Evolutionary conservation across 2,329 filamentous ascomycete genomes (phyloP).

Genomic region (Nemania sp.): DNA sequence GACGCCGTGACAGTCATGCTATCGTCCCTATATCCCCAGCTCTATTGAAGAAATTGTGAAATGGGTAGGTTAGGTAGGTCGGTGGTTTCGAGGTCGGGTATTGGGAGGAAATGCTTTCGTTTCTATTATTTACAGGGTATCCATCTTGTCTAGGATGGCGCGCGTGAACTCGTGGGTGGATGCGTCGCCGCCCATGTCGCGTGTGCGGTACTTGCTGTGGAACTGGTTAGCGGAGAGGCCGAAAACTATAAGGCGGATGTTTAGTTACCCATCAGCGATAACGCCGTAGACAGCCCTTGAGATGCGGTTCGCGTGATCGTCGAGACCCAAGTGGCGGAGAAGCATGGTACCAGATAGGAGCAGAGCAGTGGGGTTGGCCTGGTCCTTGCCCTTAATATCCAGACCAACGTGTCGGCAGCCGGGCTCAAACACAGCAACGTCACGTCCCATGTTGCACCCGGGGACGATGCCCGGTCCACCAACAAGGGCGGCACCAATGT

Average conservation of each 20-base stretch:
- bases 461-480: conserved; percentile 97
- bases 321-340: conserved; percentile 93
- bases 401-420: conserved; percentile 99
- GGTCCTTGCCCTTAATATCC: conserved; percentile 99
- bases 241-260: conserved; percentile 17
- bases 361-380: conserved; percentile 97
- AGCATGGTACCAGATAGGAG: conserved; percentile 97
- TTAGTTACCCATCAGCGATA: conserved; percentile 87
- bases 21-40: conserved; percentile 45
- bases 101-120: conserved; percentile 29
- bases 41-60: conserved; percentile 46
- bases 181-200: conserved; percentile 92
- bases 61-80: conserved; percentile 29
- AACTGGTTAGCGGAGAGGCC: conserved; percentile 55
- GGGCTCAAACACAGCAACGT: conserved; percentile 98
- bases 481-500: conserved; percentile 97
- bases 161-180: conserved; percentile 96
- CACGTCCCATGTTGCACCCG: conserved; percentile 99
- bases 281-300: conserved; percentile 83
- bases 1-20: conserved; percentile 50
- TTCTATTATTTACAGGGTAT: conserved; percentile 68
- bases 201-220: conserved; percentile 83
- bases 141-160: conserved; percentile 96
- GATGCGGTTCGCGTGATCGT: conserved; percentile 98
- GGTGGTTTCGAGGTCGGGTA: conserved; percentile 43